Conservation (phyloP, 75 land plant genomes). For the Picea glauca region DNA sequence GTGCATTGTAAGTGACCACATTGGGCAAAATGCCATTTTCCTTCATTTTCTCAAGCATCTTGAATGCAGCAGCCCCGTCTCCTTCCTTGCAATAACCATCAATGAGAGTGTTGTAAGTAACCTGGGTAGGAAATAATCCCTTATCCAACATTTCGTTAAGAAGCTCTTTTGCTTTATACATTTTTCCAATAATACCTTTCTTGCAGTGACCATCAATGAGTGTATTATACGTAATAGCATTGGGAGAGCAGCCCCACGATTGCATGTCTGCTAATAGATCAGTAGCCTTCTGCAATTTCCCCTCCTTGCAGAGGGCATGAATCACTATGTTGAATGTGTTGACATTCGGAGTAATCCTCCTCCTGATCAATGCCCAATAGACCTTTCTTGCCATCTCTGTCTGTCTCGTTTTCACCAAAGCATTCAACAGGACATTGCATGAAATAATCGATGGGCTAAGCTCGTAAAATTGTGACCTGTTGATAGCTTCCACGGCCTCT, state of each 20-base stretch:
- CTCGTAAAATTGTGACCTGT: constrained; percentile 48
- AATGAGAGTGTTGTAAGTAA: constrained; percentile 38
- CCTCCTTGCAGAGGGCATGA: constrained; percentile 54
- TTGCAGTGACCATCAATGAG: constrained; percentile 65
- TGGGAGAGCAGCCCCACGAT: constrained; percentile 38
- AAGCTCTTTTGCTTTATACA: constrained; percentile 53
- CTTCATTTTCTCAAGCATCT: constrained; percentile 41
- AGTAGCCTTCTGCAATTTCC: constrained; percentile 49
- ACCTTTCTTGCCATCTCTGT: constrained; percentile 29
- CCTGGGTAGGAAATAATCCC: constrained; percentile 27
- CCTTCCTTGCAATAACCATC: constrained; percentile 48
- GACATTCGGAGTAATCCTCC: constrained; percentile 42
- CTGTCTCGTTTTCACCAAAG: constrained; percentile 37
- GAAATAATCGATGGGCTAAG: constrained; percentile 31
- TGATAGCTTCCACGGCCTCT: constrained; percentile 49
- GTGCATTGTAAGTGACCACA: constrained; percentile 39
- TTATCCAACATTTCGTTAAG: constrained; percentile 44
- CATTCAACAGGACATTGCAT: constrained; percentile 55
- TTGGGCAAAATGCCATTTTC: constrained; percentile 16
- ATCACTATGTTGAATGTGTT: constrained; percentile 61
- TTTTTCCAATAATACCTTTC: constrained; percentile 36
- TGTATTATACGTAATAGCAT: constrained; percentile 50
- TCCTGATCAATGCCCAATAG: constrained; percentile 46
- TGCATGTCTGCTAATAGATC: constrained; percentile 63
- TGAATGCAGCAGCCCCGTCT: constrained; percentile 30